Conservation (phyloP, 23 red algal species). For the Gracilaria domingensis region DNA sequence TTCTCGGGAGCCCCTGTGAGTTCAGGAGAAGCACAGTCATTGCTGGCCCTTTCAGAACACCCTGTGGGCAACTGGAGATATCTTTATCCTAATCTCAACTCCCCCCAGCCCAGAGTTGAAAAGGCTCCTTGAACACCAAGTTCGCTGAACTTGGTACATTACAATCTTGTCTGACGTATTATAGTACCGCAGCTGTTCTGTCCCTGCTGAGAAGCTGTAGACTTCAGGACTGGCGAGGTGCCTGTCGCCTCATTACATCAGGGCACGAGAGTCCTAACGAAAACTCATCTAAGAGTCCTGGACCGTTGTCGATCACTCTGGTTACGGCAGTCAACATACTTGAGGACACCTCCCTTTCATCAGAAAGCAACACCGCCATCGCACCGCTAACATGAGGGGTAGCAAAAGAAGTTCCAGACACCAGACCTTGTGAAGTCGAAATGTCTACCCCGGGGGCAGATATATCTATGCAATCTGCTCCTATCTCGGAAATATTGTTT, state of each 20-base stretch:
- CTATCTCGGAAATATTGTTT: constrained; percentile 6
- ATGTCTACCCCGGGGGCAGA: constrained; percentile 44
- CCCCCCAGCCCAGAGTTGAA: too few species aligned
- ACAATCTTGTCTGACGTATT: too few species aligned
- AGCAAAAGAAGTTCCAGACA: constrained; percentile 21
- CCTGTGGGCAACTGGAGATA: too few species aligned
- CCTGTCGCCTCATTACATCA: neutral
- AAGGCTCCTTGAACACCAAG: too few species aligned
- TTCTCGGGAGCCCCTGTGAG: too few species aligned
- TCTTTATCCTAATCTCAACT: too few species aligned
- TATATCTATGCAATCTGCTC: constrained; percentile 32
- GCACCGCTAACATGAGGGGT: constrained; percentile 51
- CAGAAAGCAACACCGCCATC: constrained; percentile 54
- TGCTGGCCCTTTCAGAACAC: too few species aligned
- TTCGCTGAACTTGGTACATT: too few species aligned
- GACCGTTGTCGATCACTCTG: neutral
- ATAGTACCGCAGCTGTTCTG: too few species aligned
- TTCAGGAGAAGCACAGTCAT: too few species aligned
- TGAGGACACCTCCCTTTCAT: constrained; percentile 9
- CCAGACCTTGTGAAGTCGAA: neutral
- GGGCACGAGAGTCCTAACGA: constrained; percentile 8
- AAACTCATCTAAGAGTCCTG: neutral
- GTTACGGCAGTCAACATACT: neutral
- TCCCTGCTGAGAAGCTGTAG: too few species aligned
- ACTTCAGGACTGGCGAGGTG: too few species aligned